Conservation (phyloP, 495 filamentous ascomycete species). For the Staphylotrichum tortipilum region DNA sequence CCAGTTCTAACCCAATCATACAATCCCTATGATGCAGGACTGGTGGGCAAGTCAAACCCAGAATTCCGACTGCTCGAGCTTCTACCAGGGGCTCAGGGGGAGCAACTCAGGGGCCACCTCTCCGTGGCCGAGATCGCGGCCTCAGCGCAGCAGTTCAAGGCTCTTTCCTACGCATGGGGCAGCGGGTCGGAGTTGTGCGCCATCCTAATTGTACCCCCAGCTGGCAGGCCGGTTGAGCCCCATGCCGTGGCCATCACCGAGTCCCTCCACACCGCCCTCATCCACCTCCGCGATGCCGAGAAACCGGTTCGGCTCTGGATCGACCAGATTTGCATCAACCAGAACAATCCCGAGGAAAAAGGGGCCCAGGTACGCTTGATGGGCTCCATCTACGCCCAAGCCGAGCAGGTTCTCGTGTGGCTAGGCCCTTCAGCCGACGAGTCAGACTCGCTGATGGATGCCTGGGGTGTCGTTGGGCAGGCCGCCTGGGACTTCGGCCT, state of each 20-base stretch:
- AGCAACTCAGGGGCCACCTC: no score
- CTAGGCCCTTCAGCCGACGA: constrained; percentile 10
- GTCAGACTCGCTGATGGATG: constrained; percentile 4
- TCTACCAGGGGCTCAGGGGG: no score
- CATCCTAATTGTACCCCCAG: no score
- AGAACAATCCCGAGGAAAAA: constrained; percentile 16
- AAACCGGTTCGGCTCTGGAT: constrained; percentile 3
- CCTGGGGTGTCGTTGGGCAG: not conserved
- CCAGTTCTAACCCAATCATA: no score
- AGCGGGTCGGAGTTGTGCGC: no score
- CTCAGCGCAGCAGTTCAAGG: no score
- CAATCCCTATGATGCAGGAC: no score
- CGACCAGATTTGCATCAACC: constrained; percentile 28
- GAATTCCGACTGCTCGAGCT: no score
- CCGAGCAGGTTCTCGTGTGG: constrained; percentile 19
- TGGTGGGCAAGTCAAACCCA: no score
- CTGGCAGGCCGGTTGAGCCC: not conserved
- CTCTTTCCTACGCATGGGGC: no score
- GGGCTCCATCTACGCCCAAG: constrained; percentile 18
- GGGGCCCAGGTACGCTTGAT: constrained; percentile 22
- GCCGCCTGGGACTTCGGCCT: not conserved
- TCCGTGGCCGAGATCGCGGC: no score
- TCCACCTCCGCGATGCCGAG: not conserved
- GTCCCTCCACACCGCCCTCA: not conserved
- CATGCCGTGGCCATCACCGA: not conserved